Evolutionary conservation across 1,139 yeast genomes (phyloP), one percentile per base, ranked within the genome.

Genomic region (Blastobotrys elegans): DNA sequence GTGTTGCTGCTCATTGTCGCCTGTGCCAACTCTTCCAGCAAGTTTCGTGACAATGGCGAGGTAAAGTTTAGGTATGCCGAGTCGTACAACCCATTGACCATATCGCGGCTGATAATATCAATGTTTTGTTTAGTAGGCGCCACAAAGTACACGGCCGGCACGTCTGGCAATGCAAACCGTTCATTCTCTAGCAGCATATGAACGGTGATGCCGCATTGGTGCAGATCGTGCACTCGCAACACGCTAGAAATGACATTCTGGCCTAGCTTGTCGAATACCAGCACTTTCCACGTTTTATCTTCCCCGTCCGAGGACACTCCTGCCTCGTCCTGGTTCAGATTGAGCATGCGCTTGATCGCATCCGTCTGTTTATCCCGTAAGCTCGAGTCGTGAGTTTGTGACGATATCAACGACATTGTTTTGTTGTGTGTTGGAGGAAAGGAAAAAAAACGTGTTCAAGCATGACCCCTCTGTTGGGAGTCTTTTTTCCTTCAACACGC

Each of bases 91-190:
- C 87, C 94, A 42, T 70, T 71, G 33, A 76, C 75, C 50, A 94
- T 68, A 62, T 94, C 98, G 43, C 78, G 76, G 17, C 88, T 76
- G 32, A 92, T 84, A 22, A 69, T 62, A 40, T 77, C 68, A 42
- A 92, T 72, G 62, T 92, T 94, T 46, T 80, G 90, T 32, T 75
- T 70, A 0, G 95, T 85, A 3, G 98, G 98, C 51, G 86, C 85
- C 40, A 92, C 82, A 59, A 94, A 90, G 67, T 94, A 92, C 42
- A 94, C 80, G 2, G 82, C 98, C 1, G 97, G 96, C 7, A 90
- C 97, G 59, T 92, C 98, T 1, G 95, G 88, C 47, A 92, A 74
- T 1, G 92, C 77, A 21, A 90, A 78, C 53, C 98, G 72, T 49
- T 77, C 78, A 43, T 86, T 73, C 50, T 74, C 73, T 48, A 90